Evolutionary conservation across 768 basidiomycete species (phyloP).

Genomic region (Porpolomopsis calyptriformis): DNA sequence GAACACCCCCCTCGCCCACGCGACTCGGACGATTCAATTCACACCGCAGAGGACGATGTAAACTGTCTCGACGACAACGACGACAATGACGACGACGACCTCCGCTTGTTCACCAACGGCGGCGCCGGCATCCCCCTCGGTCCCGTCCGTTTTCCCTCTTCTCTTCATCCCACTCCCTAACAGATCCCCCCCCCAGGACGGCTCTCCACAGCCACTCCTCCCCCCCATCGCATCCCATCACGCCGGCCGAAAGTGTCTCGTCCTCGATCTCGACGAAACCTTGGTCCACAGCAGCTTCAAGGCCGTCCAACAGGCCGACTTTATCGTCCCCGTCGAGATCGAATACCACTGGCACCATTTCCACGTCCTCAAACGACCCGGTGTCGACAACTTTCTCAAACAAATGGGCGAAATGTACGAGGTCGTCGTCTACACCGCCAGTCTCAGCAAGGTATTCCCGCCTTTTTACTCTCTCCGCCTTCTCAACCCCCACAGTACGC

Average conservation of each 20-base stretch:
- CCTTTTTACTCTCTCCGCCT: not conserved
- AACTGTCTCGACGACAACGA: constrained; percentile 58
- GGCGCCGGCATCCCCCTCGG: not conserved
- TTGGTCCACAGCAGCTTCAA: constrained; percentile 82
- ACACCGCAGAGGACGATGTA: constrained; percentile 50
- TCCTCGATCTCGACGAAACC: constrained; percentile 80
- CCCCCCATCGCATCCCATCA: constrained; percentile 57
- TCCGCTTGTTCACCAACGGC: not conserved
- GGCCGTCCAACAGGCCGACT: constrained; percentile 91
- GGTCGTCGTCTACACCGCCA: constrained; percentile 95
- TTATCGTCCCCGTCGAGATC: constrained; percentile 97
- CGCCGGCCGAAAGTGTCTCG: constrained; percentile 70
- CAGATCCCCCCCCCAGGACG: constrained; percentile 37
- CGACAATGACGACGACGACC: constrained; percentile 52
- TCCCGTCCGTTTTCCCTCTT: not conserved
- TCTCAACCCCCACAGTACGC: constrained; percentile 58
- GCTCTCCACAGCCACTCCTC: constrained; percentile 59
- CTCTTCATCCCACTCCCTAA: not conserved
- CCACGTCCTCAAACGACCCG: constrained; percentile 97
- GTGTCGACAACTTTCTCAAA: constrained; percentile 93
- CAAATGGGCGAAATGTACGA: constrained; percentile 99
- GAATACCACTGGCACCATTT: constrained; percentile 98
- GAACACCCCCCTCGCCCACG: constrained; percentile 9
- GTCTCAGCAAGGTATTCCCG: constrained; percentile 75
- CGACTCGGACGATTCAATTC: constrained; percentile 32